Evolutionary conservation across 768 basidiomycete species (phyloP).

Genomic region (Tylopilus rubrobrunneus): DNA sequence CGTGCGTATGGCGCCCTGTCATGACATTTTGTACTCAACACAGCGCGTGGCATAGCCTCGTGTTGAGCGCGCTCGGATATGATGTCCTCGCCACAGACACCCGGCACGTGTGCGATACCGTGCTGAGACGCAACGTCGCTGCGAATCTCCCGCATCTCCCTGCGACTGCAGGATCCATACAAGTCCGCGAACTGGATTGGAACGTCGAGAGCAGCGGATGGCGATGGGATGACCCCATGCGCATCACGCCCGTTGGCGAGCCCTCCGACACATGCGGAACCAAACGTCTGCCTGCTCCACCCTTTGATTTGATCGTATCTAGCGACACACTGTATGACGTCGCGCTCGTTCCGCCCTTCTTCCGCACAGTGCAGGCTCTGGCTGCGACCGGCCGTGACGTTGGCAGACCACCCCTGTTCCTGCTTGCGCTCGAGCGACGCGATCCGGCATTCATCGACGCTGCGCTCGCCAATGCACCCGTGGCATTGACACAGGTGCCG

Average conservation of each 20-base stretch:
- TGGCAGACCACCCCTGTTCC: constrained; percentile 9
- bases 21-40: neutral
- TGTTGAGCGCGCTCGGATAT: constrained; percentile 65
- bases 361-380: constrained; percentile 60
- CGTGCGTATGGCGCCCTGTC: constrained; percentile 44
- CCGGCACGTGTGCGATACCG: constrained; percentile 54
- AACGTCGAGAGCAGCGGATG: constrained; percentile 50
- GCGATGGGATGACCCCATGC: constrained; percentile 44
- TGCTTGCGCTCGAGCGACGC: constrained; percentile 70
- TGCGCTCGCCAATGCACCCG: constrained; percentile 58
- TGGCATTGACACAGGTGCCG: constrained; percentile 55
- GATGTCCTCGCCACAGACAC: constrained; percentile 77
- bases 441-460: constrained; percentile 63
- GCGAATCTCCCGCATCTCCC: constrained; percentile 38
- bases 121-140: constrained; percentile 60
- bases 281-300: constrained; percentile 38
- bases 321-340: constrained; percentile 78
- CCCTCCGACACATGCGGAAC: constrained; percentile 8
- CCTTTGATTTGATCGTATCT: constrained; percentile 74
- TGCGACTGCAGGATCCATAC: constrained; percentile 41
- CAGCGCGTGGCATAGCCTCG: constrained; percentile 43
- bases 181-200: constrained; percentile 73
- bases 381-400: constrained; percentile 24
- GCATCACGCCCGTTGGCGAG: constrained; percentile 32
- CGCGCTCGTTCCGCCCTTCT: constrained; percentile 62